Percentiles rank a stretch among this genome's conserved stretches.
Evolutionary conservation across 2,329 filamentous ascomycete genomes (phyloP).

Genomic region (Pestalotiopsis sp.): DNA sequence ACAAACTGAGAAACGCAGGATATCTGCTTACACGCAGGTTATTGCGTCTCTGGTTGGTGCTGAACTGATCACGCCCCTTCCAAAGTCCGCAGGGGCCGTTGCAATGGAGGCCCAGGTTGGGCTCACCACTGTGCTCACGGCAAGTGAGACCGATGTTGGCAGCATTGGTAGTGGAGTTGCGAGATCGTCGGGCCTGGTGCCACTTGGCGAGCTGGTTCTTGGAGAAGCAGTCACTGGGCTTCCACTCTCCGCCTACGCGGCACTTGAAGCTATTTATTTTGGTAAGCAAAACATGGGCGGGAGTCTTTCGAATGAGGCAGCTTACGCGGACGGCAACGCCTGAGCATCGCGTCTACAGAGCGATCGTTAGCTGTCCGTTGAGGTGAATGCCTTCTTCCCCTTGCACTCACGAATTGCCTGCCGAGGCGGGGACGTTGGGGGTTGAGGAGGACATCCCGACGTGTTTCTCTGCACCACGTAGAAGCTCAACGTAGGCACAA

Average conservation of each 20-base stretch:
- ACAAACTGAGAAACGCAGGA: no score
- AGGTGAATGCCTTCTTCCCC: neutral
- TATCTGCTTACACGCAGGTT: slow-evolving; percentile 13
- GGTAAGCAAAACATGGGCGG: neutral
- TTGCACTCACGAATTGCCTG: neutral
- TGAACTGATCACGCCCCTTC: slow-evolving; percentile 30
- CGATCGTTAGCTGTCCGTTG: neutral
- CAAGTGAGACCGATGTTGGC: slow-evolving; percentile 28
- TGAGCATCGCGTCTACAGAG: neutral
- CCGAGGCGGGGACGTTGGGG: neutral
- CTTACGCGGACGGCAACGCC: neutral
- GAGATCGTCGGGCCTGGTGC: slow-evolving; percentile 13
- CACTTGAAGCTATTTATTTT: slow-evolving; percentile 29
- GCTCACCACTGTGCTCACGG: slow-evolving; percentile 23
- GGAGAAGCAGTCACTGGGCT: slow-evolving; percentile 26
- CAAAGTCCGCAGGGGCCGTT: slow-evolving; percentile 32
- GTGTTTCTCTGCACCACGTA: neutral
- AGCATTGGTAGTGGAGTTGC: slow-evolving; percentile 17
- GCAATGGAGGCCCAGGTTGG: slow-evolving; percentile 21
- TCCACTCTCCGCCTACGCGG: slow-evolving; percentile 29
- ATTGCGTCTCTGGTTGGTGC: slow-evolving; percentile 30
- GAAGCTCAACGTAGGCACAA: neutral
- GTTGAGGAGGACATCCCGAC: neutral
- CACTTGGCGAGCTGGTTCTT: slow-evolving; percentile 29
- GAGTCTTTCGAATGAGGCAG: neutral